These are phyloP conservation scores for Trichoderma lentiforme DNA, from an alignment of 2,329 filamentous ascomycete genomes.

Conservation along the genomic window DNA sequence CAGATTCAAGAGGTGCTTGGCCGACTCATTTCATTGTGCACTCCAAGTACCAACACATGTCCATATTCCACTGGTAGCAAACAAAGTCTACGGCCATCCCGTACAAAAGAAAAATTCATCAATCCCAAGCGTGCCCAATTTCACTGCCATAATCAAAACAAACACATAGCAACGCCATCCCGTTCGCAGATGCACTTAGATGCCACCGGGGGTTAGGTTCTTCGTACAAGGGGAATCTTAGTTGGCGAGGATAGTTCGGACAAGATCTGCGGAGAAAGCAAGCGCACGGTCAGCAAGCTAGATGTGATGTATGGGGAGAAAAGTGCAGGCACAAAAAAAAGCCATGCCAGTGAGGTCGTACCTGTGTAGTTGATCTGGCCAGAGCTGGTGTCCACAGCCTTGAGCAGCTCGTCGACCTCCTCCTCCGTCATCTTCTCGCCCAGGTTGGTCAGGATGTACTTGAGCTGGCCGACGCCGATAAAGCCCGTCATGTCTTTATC, in stretches of 20 bases:
- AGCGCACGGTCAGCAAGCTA: slow-evolving; percentile 8
- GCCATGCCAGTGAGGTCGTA: slow-evolving; percentile 41
- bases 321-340: not conserved
- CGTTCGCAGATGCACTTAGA: slow-evolving; percentile 33
- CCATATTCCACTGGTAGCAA: slow-evolving; percentile 11
- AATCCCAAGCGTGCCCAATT: slow-evolving; percentile 16
- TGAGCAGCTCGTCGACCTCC: slow-evolving; percentile 97
- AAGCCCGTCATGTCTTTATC: slow-evolving; percentile 99
- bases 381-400: slow-evolving; percentile 93
- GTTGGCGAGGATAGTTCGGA: slow-evolving; percentile 83
- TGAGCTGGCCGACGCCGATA: slow-evolving; percentile 94
- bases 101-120: slow-evolving; percentile 13
- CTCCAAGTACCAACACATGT: slow-evolving; percentile 4
- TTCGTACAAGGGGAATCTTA: slow-evolving; percentile 37
- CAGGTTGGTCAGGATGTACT: slow-evolving; percentile 96
- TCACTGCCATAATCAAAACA: slow-evolving; percentile 18
- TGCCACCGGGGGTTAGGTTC: slow-evolving; percentile 7
- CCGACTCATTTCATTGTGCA: not conserved
- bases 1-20: not conserved
- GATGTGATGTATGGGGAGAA: not conserved
- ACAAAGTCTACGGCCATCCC: slow-evolving; percentile 2
- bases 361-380: slow-evolving; percentile 98
- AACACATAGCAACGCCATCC: slow-evolving; percentile 32
- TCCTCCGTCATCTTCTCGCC: slow-evolving; percentile 99
- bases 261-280: slow-evolving; percentile 58